A percentile compares a stretch with the other conserved stretches of the same genome.
These are phyloP conservation scores for Prosopis cineraria DNA, from an alignment of 306 rosid species.

Conservation along the genomic window DNA sequence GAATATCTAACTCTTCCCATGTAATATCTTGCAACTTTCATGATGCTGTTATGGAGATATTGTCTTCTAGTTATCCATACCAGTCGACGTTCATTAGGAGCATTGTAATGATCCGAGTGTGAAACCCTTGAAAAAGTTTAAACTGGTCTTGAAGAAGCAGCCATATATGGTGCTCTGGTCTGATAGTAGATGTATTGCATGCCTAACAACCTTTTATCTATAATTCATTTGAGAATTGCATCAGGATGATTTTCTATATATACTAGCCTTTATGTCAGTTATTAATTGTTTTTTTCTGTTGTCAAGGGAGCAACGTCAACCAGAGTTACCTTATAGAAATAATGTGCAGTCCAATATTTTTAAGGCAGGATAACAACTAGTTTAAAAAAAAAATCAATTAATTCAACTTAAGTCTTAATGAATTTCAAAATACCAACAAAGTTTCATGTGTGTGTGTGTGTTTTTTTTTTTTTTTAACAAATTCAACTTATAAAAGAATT, in stretches of 20 bases:
- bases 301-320: slow-evolving; percentile 54
- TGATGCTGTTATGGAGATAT: no score
- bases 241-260: not conserved
- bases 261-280: not conserved
- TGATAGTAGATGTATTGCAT: not conserved
- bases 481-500: no score
- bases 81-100: not conserved
- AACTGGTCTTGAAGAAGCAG: not conserved
- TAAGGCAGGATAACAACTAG: no score
- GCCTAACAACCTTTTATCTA: not conserved
- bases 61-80: not conserved
- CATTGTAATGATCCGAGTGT: no score
- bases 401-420: no score
- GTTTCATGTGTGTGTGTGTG: no score
- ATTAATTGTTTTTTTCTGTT: slow-evolving; percentile 20
- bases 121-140: no score
- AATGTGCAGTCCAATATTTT: slow-evolving; percentile 44
- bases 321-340: slow-evolving; percentile 34
- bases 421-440: no score
- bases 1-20: no score
- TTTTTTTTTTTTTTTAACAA: no score
- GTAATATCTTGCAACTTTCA: no score
- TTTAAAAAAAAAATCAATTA: no score
- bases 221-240: not conserved
- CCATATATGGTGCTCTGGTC: not conserved